Conservation (phyloP, 305 asterid genomes). For the Rubia tinctorum region DNA sequence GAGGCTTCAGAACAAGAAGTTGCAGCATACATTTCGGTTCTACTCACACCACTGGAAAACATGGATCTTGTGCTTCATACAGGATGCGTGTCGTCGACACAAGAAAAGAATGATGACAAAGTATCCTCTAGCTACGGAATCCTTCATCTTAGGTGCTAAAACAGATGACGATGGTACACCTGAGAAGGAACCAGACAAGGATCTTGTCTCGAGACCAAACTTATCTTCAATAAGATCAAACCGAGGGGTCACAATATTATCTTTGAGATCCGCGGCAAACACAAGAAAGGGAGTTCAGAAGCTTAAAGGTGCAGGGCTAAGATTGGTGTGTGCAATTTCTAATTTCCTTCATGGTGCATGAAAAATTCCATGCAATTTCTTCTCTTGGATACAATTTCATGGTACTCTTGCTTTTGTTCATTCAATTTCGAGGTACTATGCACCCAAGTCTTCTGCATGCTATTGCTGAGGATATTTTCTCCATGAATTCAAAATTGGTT, state of each 20-base stretch:
- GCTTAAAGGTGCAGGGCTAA: constrained; percentile 56
- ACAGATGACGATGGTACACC: constrained; percentile 27
- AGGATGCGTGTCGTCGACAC: constrained; percentile 82
- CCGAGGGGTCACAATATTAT: constrained; percentile 75
- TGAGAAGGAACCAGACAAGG: constrained; percentile 29
- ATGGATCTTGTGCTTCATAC: constrained; percentile 92
- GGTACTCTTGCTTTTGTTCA: no score
- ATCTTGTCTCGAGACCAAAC: constrained; percentile 18
- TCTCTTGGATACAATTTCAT: no score
- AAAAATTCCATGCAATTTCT: no score
- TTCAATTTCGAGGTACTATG: no score
- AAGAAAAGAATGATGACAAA: constrained; percentile 60
- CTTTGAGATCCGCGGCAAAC: constrained; percentile 84
- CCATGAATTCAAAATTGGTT: no score
- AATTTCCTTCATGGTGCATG: no score
- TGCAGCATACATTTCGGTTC: constrained; percentile 91
- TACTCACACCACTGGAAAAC: constrained; percentile 96
- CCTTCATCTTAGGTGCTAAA: constrained; percentile 41
- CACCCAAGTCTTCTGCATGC: no score
- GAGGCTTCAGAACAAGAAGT: constrained; percentile 88
- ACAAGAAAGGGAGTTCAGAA: constrained; percentile 85
- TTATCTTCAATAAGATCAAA: constrained; percentile 21
- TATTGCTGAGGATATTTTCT: no score
- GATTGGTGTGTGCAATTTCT: no score
- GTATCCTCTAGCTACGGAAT: constrained; percentile 65